phyloP scores from a whole-genome alignment of 2,329 filamentous ascomycete genomes.

The Teratosphaeria zuluensis region DNA sequence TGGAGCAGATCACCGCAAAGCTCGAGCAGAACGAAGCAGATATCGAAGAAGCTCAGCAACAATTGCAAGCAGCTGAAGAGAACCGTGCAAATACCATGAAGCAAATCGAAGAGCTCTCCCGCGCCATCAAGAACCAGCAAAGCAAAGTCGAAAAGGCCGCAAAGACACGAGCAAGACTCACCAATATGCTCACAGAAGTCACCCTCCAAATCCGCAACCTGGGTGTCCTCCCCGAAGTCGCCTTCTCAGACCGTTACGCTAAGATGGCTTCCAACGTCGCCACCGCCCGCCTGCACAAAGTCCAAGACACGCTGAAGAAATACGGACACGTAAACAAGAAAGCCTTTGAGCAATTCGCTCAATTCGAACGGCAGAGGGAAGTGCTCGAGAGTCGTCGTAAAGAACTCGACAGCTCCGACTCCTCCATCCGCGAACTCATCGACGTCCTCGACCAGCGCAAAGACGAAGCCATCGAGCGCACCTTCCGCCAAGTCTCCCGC shows the following conservation, averaged over 20 bases:
- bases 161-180: slow-evolving; percentile 73
- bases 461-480: slow-evolving; percentile 95
- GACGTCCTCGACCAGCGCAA: slow-evolving; percentile 88
- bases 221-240: slow-evolving; percentile 86
- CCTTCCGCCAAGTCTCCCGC: slow-evolving; percentile 92
- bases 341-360: slow-evolving; percentile 97
- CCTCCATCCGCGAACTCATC: slow-evolving; percentile 85
- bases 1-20: slow-evolving; percentile 55
- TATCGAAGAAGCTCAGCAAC: slow-evolving; percentile 50
- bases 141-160: slow-evolving; percentile 87
- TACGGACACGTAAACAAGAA: slow-evolving; percentile 96
- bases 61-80: slow-evolving; percentile 51
- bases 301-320: slow-evolving; percentile 88
- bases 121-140: slow-evolving; percentile 73
- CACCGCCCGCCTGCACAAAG: slow-evolving; percentile 68
- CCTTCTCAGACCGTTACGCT: slow-evolving; percentile 74
- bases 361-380: slow-evolving; percentile 86
- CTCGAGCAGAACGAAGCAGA: slow-evolving; percentile 65
- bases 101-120: slow-evolving; percentile 64
- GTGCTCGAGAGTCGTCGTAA: slow-evolving; percentile 72
- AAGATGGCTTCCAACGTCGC: slow-evolving; percentile 63
- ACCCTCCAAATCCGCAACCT: slow-evolving; percentile 85
- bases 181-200: slow-evolving; percentile 67
- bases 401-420: slow-evolving; percentile 78
- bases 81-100: slow-evolving; percentile 55